Evolutionary conservation across 192 early-diverging fungal species (phyloP).

Genomic region (Nowakowskiella sp.): DNA sequence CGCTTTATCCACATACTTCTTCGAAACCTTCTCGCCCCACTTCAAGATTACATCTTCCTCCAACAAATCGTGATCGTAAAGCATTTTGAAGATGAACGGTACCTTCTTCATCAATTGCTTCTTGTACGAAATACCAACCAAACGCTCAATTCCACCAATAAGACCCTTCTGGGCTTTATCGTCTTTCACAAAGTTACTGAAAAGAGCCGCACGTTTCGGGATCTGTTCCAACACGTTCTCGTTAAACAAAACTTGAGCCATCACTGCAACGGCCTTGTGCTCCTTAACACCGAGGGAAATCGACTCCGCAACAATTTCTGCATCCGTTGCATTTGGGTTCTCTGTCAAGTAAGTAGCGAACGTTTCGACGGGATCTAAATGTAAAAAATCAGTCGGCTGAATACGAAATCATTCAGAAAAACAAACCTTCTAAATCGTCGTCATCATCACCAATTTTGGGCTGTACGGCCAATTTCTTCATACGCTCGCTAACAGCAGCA

Average conservation of each 20-base stretch:
- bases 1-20: slow-evolving; percentile 79
- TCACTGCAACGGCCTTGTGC: slow-evolving; percentile 70
- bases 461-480: slow-evolving; percentile 53
- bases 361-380: slow-evolving; percentile 57
- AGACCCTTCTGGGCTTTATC: slow-evolving; percentile 83
- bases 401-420: slow-evolving; percentile 3
- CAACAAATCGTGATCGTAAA: slow-evolving; percentile 86
- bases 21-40: slow-evolving; percentile 81
- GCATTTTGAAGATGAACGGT: slow-evolving; percentile 71
- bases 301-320: slow-evolving; percentile 63
- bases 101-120: slow-evolving; percentile 49
- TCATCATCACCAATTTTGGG: slow-evolving; percentile 40
- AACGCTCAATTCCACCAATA: slow-evolving; percentile 84
- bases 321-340: slow-evolving; percentile 42
- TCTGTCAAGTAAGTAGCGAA: slow-evolving; percentile 69
- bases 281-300: slow-evolving; percentile 68
- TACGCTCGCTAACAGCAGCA: slow-evolving; percentile 67
- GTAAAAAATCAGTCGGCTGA: slow-evolving; percentile 8
- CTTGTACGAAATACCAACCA: slow-evolving; percentile 55
- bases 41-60: slow-evolving; percentile 83
- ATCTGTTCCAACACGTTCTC: slow-evolving; percentile 55
- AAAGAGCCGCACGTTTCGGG: slow-evolving; percentile 56
- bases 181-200: slow-evolving; percentile 63
- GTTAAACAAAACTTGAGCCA: slow-evolving; percentile 75
- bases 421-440: slow-evolving; percentile 27